These are phyloP conservation scores for Darksidea phi DNA, from an alignment of 495 filamentous ascomycete genomes.

Conservation along the genomic window DNA sequence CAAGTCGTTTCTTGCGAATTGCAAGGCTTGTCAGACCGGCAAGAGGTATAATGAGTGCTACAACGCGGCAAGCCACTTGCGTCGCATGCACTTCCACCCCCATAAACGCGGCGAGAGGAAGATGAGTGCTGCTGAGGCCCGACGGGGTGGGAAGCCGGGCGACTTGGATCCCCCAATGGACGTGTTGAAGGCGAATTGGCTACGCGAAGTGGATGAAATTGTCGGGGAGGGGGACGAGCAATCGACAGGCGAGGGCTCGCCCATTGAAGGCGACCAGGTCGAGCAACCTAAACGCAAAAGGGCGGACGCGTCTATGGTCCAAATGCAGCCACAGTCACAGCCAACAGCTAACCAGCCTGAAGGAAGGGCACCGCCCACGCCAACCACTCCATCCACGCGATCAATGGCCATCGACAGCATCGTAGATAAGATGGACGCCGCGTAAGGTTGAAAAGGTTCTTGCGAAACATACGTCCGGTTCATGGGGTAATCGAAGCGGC, in stretches of 20 bases:
- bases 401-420: constrained; percentile 37
- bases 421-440: constrained; percentile 31
- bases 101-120: constrained; percentile 36
- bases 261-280: background rate
- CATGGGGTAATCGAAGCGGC: background rate
- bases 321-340: constrained; percentile 13
- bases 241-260: too few relatives aligned
- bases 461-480: constrained; percentile 1
- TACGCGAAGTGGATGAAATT: constrained; percentile 34
- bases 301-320: background rate
- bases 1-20: constrained; percentile 34
- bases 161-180: constrained; percentile 37
- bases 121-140: constrained; percentile 35
- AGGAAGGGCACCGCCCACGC: constrained; percentile 30
- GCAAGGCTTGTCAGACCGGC: constrained; percentile 36
- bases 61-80: constrained; percentile 37
- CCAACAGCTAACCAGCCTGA: constrained; percentile 16
- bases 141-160: constrained; percentile 32
- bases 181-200: constrained; percentile 32
- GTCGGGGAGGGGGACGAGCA: constrained; percentile 18
- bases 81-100: constrained; percentile 37
- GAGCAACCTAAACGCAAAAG: constrained; percentile 1
- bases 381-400: constrained; percentile 35
- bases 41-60: constrained; percentile 40
- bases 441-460: constrained; percentile 3